A percentile compares a stretch with the other conserved stretches of the same genome.
Evolutionary conservation across 805 yeast genomes (phyloP).

Genomic region (Candida incommunis): DNA sequence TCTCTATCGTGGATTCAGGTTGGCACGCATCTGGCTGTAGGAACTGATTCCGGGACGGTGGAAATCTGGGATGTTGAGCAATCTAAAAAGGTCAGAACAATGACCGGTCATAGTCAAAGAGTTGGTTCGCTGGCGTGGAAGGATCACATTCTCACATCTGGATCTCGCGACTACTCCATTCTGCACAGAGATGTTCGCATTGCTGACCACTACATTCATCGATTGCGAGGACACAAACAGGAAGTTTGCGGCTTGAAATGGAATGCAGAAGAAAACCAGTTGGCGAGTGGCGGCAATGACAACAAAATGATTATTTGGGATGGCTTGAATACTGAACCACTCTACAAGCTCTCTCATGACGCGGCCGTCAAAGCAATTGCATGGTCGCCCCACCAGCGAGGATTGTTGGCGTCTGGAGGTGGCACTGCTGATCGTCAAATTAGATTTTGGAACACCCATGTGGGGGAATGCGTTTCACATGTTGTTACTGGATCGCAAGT

Average conservation of each 20-base stretch:
- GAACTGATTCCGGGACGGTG: constrained; percentile 73
- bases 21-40: constrained; percentile 89
- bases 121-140: constrained; percentile 91
- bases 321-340: constrained; percentile 52
- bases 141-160: constrained; percentile 74
- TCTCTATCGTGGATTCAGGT: constrained; percentile 87
- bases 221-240: constrained; percentile 66
- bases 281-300: constrained; percentile 95
- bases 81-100: constrained; percentile 68
- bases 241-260: constrained; percentile 95
- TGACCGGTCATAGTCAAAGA: constrained; percentile 81
- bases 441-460: constrained; percentile 83
- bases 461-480: constrained; percentile 59
- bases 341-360: constrained; percentile 59
- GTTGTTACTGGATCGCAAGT: constrained; percentile 96
- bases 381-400: constrained; percentile 96
- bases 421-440: constrained; percentile 89
- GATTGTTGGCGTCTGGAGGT: constrained; percentile 88
- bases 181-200: constrained; percentile 84
- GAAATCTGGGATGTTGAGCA: constrained; percentile 91
- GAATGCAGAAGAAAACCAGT: constrained; percentile 80
- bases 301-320: constrained; percentile 82
- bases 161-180: constrained; percentile 73
- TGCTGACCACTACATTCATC: constrained; percentile 65
- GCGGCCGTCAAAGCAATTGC: constrained; percentile 96